phyloP scores from a whole-genome alignment of 371 early-diverging fungal genomes.

The Mucor velutinosus region DNA sequence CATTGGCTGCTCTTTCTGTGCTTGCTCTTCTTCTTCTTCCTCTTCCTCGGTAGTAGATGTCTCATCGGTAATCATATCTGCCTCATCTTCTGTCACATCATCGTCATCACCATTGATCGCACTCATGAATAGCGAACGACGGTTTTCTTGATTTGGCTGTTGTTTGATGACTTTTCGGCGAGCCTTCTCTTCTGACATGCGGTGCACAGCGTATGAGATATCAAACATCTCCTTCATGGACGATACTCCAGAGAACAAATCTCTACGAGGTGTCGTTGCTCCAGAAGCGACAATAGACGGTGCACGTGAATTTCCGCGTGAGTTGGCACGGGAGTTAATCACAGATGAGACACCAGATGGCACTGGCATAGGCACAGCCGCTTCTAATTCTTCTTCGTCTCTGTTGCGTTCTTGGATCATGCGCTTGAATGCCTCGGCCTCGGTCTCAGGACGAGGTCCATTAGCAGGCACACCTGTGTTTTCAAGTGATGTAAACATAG shows the following conservation, averaged over 20 bases:
- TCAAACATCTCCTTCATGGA: slow-evolving; percentile 66
- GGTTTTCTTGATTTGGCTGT: not conserved
- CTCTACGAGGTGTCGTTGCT: slow-evolving; percentile 31
- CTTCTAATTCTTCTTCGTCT: slow-evolving; percentile 27
- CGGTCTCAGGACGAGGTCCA: slow-evolving; percentile 14
- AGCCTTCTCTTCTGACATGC: slow-evolving; percentile 61
- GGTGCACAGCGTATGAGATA: slow-evolving; percentile 64
- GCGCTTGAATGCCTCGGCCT: slow-evolving; percentile 29
- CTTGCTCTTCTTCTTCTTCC: not conserved
- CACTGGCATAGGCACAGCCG: slow-evolving; percentile 16
- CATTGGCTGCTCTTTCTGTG: slow-evolving; percentile 4
- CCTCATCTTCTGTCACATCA: slow-evolving; percentile 23
- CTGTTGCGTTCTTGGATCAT: slow-evolving; percentile 31
- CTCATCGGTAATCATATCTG: slow-evolving; percentile 25
- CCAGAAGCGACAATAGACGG: slow-evolving; percentile 23
- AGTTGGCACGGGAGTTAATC: slow-evolving; percentile 31
- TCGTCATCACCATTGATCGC: slow-evolving; percentile 25
- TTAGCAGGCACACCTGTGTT: not conserved
- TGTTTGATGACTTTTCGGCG: slow-evolving; percentile 31
- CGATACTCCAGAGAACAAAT: slow-evolving; percentile 49
- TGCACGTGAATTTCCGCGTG: slow-evolving; percentile 27
- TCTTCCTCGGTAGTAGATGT: slow-evolving; percentile 17
- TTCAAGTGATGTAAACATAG: slow-evolving; percentile 13
- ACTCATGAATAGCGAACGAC: slow-evolving; percentile 13
- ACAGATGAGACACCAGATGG: slow-evolving; percentile 25